Conservation (phyloP, 2,329 filamentous ascomycete genomes). For the Colletotrichum liaoningense region DNA sequence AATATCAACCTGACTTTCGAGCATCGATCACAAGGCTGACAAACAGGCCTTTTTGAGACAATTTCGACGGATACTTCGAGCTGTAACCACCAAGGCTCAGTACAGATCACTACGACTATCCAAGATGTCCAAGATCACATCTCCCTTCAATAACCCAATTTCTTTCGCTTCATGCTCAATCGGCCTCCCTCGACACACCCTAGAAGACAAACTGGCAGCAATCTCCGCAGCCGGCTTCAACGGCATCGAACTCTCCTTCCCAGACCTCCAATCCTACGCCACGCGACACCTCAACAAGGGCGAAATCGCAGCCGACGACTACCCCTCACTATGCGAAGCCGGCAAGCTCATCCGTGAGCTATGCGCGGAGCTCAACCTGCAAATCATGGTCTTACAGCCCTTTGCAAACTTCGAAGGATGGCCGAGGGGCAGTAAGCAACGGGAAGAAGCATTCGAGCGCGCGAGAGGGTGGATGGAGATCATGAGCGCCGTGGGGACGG, state of each 20-base stretch:
- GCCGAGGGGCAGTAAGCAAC: slow-evolving; percentile 66
- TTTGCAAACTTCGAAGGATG: slow-evolving; percentile 85
- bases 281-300: slow-evolving; percentile 56
- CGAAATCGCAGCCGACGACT: slow-evolving; percentile 68
- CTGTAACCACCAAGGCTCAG: no score
- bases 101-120: no score
- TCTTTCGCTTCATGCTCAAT: slow-evolving; percentile 69
- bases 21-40: no score
- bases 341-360: slow-evolving; percentile 65
- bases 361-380: slow-evolving; percentile 64
- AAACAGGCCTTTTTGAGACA: not conserved
- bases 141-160: slow-evolving; percentile 46
- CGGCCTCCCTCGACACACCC: slow-evolving; percentile 53
- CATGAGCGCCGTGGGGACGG: slow-evolving; percentile 76
- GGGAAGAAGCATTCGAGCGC: slow-evolving; percentile 71
- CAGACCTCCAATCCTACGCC: slow-evolving; percentile 75
- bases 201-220: slow-evolving; percentile 70
- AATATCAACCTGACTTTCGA: not conserved
- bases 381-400: slow-evolving; percentile 79
- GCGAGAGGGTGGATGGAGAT: slow-evolving; percentile 76
- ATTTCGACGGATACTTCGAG: not conserved
- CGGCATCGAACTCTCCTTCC: slow-evolving; percentile 80
- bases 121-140: not conserved
- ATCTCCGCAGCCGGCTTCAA: slow-evolving; percentile 74
- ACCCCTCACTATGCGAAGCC: slow-evolving; percentile 65